These are phyloP conservation scores for Nyctanthes arbortristis DNA, from an alignment of 257 asterid genomes.

Conservation along the genomic window DNA sequence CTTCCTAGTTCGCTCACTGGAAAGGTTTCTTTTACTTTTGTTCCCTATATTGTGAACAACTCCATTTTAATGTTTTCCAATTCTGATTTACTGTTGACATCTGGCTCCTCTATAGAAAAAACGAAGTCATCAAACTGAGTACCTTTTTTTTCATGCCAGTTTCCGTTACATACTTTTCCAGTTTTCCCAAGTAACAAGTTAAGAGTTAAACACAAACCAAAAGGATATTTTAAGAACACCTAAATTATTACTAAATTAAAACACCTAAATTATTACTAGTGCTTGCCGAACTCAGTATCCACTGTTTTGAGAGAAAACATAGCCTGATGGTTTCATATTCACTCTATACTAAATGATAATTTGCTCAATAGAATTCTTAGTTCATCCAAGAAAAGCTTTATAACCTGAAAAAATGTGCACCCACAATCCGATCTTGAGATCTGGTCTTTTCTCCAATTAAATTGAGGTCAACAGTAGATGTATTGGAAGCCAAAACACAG, in stretches of 20 bases:
- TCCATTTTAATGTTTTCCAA: neutral
- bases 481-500: constrained; percentile 92
- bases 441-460: constrained; percentile 68
- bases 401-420: constrained; percentile 99
- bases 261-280: constrained; percentile 1
- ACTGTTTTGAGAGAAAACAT: constrained; percentile 1
- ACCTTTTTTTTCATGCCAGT: neutral
- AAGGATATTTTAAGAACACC: neutral
- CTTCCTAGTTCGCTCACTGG: neutral
- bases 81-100: neutral
- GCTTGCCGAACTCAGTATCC: constrained; percentile 15
- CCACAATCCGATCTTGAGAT: constrained; percentile 84
- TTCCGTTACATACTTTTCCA: neutral
- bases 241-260: neutral
- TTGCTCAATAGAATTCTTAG: neutral
- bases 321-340: neutral
- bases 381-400: constrained; percentile 11
- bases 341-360: neutral
- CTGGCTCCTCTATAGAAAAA: neutral
- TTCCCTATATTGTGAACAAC: constrained; percentile 6
- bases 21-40: neutral
- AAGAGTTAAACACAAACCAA: constrained; percentile 6
- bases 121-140: neutral
- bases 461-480: constrained; percentile 92
- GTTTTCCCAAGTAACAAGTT: neutral